A percentile compares a stretch with the other conserved stretches of the same genome.
Conservation (phyloP, 768 basidiomycete genomes). For the Pluteus cervinus region DNA sequence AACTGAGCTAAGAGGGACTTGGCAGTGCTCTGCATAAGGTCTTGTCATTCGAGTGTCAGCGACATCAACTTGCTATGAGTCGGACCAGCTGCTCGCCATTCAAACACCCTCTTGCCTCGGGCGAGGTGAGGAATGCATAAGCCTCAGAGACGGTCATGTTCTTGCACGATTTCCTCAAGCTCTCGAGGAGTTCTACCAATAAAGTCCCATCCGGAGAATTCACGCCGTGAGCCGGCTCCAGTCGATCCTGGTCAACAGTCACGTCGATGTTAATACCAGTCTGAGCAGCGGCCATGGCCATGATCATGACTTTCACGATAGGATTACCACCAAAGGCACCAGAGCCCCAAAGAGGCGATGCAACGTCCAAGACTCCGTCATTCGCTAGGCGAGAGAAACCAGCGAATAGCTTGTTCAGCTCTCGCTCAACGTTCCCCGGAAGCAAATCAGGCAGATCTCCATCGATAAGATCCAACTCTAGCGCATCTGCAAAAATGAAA, state of each 20-base stretch:
- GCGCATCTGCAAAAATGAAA: slow-evolving; percentile 25
- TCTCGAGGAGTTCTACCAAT: not conserved
- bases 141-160: slow-evolving; percentile 2
- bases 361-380: slow-evolving; percentile 15
- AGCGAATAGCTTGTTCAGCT: slow-evolving; percentile 22
- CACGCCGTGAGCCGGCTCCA: not conserved
- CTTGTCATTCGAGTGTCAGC: too few species aligned
- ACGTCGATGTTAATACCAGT: slow-evolving; percentile 17
- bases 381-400: slow-evolving; percentile 17
- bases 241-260: slow-evolving; percentile 16
- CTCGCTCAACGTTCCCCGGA: slow-evolving; percentile 17
- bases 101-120: too few species aligned
- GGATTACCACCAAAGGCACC: slow-evolving; percentile 29
- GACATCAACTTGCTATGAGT: too few species aligned
- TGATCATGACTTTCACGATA: slow-evolving; percentile 23
- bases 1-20: slow-evolving; percentile 51
- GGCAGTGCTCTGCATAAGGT: too few species aligned
- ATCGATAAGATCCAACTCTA: slow-evolving; percentile 19
- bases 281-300: slow-evolving; percentile 21
- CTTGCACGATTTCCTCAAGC: not conserved
- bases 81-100: too few species aligned
- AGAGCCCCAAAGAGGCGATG: slow-evolving; percentile 26
- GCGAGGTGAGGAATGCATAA: not conserved
- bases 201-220: not conserved
- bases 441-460: slow-evolving; percentile 17